Percentiles rank a stretch among this genome's conserved stretches.
Conservation (phyloP, 148 eudicot genomes). For the Polygonum aviculare region DNA sequence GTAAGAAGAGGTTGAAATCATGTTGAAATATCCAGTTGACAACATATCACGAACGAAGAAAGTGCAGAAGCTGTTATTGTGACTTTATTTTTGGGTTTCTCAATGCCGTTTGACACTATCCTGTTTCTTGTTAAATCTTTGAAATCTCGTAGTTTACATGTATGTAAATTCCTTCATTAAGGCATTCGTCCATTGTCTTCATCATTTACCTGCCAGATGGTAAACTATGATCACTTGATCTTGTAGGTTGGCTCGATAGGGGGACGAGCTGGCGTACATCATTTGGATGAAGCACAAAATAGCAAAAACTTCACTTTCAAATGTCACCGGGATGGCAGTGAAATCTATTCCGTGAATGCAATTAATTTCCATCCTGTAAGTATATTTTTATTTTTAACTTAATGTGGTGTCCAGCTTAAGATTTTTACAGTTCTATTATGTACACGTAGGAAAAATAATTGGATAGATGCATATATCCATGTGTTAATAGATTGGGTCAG, state of each 20-base stretch:
- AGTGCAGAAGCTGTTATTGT: neutral
- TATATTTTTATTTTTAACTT: neutral
- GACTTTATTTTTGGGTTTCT: neutral
- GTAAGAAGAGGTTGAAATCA: neutral
- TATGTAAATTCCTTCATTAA: neutral
- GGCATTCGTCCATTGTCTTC: neutral
- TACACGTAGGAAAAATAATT: neutral
- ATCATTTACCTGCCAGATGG: neutral
- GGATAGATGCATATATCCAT: neutral
- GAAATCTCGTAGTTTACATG: neutral
- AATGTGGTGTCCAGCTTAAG: neutral
- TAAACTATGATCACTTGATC: neutral
- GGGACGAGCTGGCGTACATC: constrained; percentile 96
- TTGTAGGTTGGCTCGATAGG: constrained; percentile 88
- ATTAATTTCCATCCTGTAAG: constrained; percentile 89
- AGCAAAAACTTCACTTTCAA: constrained; percentile 89
- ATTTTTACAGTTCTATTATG: neutral
- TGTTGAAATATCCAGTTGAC: neutral
- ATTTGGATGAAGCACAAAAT: constrained; percentile 83
- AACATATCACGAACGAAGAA: neutral
- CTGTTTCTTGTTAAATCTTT: neutral
- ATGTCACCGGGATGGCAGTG: constrained; percentile 85
- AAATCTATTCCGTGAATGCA: constrained; percentile 84
- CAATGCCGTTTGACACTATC: neutral
- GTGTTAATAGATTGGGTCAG: neutral